Evolutionary conservation across 345 rosid species (phyloP), one percentile per base, ranked within the genome.

Genomic region (Eucalyptus cloeziana): DNA sequence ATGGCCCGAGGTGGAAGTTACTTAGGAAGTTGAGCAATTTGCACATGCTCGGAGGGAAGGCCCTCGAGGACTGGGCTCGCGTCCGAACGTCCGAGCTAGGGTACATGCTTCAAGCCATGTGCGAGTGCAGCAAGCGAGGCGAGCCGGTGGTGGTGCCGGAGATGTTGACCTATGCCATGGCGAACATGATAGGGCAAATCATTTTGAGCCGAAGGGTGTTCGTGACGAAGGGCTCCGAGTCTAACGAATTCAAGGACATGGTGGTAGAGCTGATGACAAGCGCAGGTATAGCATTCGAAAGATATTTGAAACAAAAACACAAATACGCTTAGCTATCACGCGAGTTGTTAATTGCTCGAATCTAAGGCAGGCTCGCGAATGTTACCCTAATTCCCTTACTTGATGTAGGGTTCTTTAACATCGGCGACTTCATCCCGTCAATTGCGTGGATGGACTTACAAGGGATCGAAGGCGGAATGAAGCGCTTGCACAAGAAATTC

Each of bases 401-500:
- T 85, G 31, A 93, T 0, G 95, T 95, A 3, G 97, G 97, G 15
- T 51, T 49, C 60, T 94, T 94, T 90, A 95, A 94, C 30, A 90
- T 94, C 45, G 96, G 97, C 0, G 96, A 95, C 54, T 95, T 94
- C 81, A 92, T 95, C 22, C 97, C 96, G 10, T 92, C 94, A 8
- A 91, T 95, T 45, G 94, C 93, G 4, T 94, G 96, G 97, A 90
- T 94, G 95, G 97, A 95, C 89, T 89, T 95, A 86, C 96, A 95
- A 87, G 94, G 97, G 85, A 93, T 95, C 6, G 96, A 91, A 49
- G 51, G 91, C 7, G 92, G 94, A 80, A 95, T 95, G 96, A 95
- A 94, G 95, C 92, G 89, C 69, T 80, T 95, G 88, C 97, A 94
- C 69, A 88, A 52, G 88, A 93, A 86, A 49, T 94, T 94, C 88